Evolutionary conservation across 208 protist species (phyloP), one percentile per base, ranked within the genome.

Genomic region (Trypanosoma platydactyli): DNA sequence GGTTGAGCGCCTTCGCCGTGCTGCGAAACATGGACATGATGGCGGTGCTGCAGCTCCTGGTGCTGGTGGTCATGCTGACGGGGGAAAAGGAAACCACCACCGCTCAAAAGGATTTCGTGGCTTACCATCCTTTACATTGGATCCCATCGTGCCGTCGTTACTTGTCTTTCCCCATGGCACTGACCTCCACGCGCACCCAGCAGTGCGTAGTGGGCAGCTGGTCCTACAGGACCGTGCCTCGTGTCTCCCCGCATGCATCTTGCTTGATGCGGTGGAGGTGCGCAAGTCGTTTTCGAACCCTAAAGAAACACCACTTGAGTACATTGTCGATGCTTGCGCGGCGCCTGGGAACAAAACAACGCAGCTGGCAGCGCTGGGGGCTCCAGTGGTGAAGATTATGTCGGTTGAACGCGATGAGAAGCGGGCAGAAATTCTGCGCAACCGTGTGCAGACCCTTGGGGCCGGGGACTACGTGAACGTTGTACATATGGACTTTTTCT

Each of bases 331-430:
- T 62, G 91, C 91, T 22, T 96, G 91, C 29, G 89, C 94, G 3
- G 91, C 94, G 12, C 94, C 94, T 12, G 94, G 94, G 29, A 97
- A 97, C 75, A 97, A 97, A 62, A 97, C 94, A 6, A 91, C 83
- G 22, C 87, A 95, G 48, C 73, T 97, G 4, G 88, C 91, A 0
- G 91, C 94, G 1, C 50, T 95, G 0, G 86, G 88, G 9, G 74
- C 64, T 6, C 77, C 77, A 9, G 12, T 69, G 20, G 63, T 94
- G 9, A 90, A 92, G 58, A 84, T 97, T 11, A 92, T 94, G 83
- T 91, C 94, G 3, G 79, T 85, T 15, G 94, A 97, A 59, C 81
- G 86, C 2, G 88, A 97, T 46, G 73, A 84, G 68, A 71, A 80
- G 46, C 86, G 94, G 2, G 79, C 82, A 15, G 74, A 77, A 60